These are phyloP conservation scores for Pestalotiopsis sp. DNA, from an alignment of 2,329 filamentous ascomycete genomes.

Conservation along the genomic window DNA sequence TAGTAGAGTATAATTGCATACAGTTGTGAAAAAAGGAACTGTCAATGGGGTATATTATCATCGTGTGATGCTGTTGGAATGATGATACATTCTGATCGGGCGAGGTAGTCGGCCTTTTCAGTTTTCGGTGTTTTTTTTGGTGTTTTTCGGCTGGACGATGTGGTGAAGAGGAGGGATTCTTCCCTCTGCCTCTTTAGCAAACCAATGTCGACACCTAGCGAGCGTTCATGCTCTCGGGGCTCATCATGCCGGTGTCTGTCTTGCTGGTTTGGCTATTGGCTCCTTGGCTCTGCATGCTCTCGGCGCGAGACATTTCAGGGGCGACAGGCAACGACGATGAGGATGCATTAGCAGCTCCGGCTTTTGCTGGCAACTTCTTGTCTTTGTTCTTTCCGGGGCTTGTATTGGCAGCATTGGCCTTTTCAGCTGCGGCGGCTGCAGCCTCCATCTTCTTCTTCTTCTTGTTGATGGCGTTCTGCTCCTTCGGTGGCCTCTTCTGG, in stretches of 20 bases:
- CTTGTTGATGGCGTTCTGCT: conserved; percentile 82
- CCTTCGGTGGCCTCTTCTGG: conserved; percentile 79
- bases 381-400: conserved; percentile 40
- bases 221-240: conserved; percentile 72
- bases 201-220: conserved; percentile 29
- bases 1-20: neutral
- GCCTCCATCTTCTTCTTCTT: conserved; percentile 83
- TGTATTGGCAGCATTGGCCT: conserved; percentile 35
- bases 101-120: neutral
- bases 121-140: too few species aligned
- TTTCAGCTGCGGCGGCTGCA: conserved; percentile 44
- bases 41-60: neutral
- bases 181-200: conserved; percentile 1
- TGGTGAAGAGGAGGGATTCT: conserved; percentile 7
- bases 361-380: conserved; percentile 54
- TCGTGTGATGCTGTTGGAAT: neutral
- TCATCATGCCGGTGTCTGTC: conserved; percentile 78
- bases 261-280: conserved; percentile 68
- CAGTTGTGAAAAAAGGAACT: neutral
- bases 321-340: conserved; percentile 39
- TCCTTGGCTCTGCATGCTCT: conserved; percentile 52
- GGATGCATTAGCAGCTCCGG: conserved; percentile 36
- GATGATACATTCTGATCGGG: neutral
- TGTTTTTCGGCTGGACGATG: neutral
- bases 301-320: conserved; percentile 59